Evolutionary conservation across 192 early-diverging fungal species (phyloP).

Genomic region (Backusella liffmaniae): DNA sequence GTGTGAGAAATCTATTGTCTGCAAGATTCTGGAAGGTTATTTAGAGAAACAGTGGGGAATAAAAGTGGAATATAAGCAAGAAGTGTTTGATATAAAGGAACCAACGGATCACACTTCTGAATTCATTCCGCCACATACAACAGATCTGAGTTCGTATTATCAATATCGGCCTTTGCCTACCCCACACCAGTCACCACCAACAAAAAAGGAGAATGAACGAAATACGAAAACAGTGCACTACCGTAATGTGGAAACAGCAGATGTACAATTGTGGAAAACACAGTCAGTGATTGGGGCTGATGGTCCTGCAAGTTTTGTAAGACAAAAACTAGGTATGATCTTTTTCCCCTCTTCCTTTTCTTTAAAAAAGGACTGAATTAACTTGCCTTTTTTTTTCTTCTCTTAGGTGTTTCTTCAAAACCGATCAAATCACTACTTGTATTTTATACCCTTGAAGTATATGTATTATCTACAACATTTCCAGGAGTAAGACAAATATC

Average conservation of each 20-base stretch:
- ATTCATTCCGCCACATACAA: neutral
- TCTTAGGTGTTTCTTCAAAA: neutral
- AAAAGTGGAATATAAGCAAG: slow-evolving; percentile 17
- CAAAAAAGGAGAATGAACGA: slow-evolving; percentile 11
- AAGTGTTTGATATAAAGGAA: slow-evolving; percentile 12
- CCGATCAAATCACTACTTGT: neutral
- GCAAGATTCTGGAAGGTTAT: slow-evolving; percentile 11
- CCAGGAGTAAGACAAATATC: slow-evolving; percentile 18
- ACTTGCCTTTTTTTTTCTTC: neutral
- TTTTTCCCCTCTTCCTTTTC: neutral
- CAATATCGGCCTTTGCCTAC: slow-evolving; percentile 11
- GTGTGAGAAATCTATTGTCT: slow-evolving; percentile 10
- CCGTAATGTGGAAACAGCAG: neutral
- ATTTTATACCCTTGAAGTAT: slow-evolving; percentile 16
- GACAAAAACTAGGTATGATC: slow-evolving; percentile 19
- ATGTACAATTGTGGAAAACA: slow-evolving; percentile 15
- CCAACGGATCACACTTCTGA: neutral
- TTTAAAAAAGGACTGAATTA: neutral
- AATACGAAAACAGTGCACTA: slow-evolving; percentile 2
- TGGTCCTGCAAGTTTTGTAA: slow-evolving; percentile 1
- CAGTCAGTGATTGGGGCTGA: slow-evolving; percentile 12
- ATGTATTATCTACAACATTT: slow-evolving; percentile 15
- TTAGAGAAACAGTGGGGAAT: slow-evolving; percentile 6
- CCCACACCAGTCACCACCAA: neutral
- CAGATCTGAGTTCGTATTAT: slow-evolving; percentile 2